Evolutionary conservation across 2,329 filamentous ascomycete genomes (phyloP), one percentile per base, ranked within the genome.

Genomic region (Arthrobotrys pseudoclavata): DNA sequence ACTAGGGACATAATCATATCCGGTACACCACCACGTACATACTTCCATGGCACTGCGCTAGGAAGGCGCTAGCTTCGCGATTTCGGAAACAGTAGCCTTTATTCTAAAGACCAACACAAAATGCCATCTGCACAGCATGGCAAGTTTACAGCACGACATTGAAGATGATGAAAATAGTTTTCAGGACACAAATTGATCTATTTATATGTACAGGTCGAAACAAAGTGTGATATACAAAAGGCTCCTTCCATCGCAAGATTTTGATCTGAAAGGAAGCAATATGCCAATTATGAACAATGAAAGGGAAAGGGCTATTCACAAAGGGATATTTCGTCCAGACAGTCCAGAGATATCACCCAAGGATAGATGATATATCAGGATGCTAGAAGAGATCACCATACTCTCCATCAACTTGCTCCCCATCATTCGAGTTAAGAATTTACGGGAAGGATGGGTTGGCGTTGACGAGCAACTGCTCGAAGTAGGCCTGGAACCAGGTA

Each of bases 401-500:
- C 9, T 40, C 40, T 69, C 29, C 37, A 67, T 61, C 40, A 62
- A 50, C 53, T 34, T 31, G 22, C 48, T 76, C 48, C 50, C 12
- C 45, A 47, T 20, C 4, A 52, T 53, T 53, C 26, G 47, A 69
- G 34, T 45, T 34, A 68, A 48, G 57, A 42, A 77, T 71, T 77
- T 77, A 77, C 34, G 72, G 72, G 74, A 80, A 80, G n/a, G 79
- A 48, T 55, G 80, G 79, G 63, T 82, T 83, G 79, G 85, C 84
- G 80, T 86, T 85, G 80, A 82, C 82, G 79, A 86, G 47, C 70
- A 86, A 83, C 80, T 82, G 82, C 83, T 85, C 84, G 77, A 86
- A 86, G 83, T 85, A 85, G 50, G 82, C 83, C 83, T 86, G 83
- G 83, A 85, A 84, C 84, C 85, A 86, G 61, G 79, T 74, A 76